A percentile compares a stretch with the other conserved stretches of the same genome.
These are phyloP conservation scores for Fonsecaea nubica DNA, from an alignment of 2,329 filamentous ascomycete genomes.

Conservation along the genomic window DNA sequence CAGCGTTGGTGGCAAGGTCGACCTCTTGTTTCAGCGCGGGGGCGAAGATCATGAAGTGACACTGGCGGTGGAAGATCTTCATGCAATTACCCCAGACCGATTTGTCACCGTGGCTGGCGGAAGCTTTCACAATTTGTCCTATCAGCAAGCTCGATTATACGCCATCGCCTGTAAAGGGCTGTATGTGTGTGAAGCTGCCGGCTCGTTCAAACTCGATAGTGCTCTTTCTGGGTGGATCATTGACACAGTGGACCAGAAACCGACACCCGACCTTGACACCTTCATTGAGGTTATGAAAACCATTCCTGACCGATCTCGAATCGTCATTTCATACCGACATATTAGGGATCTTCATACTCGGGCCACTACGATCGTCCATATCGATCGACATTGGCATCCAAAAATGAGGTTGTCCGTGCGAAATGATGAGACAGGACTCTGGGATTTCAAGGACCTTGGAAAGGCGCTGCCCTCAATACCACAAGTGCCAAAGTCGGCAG, in stretches of 20 bases:
- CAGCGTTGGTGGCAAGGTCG: constrained; percentile 78
- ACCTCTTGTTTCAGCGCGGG: constrained; percentile 83
- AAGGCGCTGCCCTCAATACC: constrained; percentile 77
- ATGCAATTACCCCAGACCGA: constrained; percentile 92
- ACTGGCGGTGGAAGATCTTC: constrained; percentile 84
- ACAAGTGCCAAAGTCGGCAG: constrained; percentile 76
- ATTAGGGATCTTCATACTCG: constrained; percentile 92
- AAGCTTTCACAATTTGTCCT: constrained; percentile 94
- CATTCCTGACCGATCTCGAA: constrained; percentile 80
- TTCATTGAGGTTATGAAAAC: constrained; percentile 90
- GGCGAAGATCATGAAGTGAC: constrained; percentile 86
- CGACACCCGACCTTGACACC: constrained; percentile 82
- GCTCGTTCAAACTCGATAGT: constrained; percentile 92
- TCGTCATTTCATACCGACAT: constrained; percentile 96
- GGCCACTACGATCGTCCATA: constrained; percentile 87
- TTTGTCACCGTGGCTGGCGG: constrained; percentile 94
- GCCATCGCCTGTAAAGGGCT: constrained; percentile 91
- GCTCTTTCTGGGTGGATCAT: constrained; percentile 92
- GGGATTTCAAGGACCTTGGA: constrained; percentile 90
- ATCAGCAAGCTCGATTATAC: constrained; percentile 95
- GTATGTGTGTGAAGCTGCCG: constrained; percentile 91
- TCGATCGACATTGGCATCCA: constrained; percentile 93
- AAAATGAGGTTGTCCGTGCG: constrained; percentile 93
- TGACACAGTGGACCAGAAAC: constrained; percentile 88
- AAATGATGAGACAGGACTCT: constrained; percentile 87